Conservation (phyloP, 176 grass and related monocot genomes). For the Lolium perenne region DNA sequence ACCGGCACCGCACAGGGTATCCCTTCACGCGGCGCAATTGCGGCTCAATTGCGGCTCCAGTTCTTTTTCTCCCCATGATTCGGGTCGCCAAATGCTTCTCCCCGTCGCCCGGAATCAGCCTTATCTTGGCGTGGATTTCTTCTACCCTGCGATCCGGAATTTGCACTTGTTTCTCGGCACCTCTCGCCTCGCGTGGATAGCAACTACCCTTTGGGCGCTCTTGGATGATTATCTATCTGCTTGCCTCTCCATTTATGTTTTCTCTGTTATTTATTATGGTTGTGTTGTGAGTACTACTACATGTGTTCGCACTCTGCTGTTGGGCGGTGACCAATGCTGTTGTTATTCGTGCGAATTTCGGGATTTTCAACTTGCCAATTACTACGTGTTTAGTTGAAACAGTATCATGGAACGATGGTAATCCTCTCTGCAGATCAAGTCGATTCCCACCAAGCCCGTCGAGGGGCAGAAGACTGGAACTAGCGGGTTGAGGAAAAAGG, state of each 20-base stretch:
- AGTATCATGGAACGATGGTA: slow-evolving; percentile 13
- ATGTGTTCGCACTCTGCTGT: background rate
- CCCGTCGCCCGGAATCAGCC: background rate
- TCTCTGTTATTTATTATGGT: background rate
- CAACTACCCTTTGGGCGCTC: background rate
- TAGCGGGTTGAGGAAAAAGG: slow-evolving; percentile 93
- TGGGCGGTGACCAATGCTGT: background rate
- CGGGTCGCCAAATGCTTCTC: background rate
- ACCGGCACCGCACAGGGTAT: background rate
- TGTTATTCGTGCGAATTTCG: background rate
- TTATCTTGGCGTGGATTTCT: background rate
- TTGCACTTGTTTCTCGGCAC: background rate
- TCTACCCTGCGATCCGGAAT: background rate
- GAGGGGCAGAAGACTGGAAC: slow-evolving; percentile 93
- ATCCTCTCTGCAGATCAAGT: slow-evolving; percentile 59
- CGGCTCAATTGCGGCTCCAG: background rate
- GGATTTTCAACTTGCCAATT: background rate
- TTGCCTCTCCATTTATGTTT: background rate
- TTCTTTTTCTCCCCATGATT: background rate
- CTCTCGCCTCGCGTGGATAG: background rate
- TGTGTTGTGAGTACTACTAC: background rate
- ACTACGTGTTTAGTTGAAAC: background rate
- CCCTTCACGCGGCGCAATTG: background rate
- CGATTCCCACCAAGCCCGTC: slow-evolving; percentile 70
- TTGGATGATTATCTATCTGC: background rate